A percentile compares a stretch with the other conserved stretches of the same genome.
Evolutionary conservation across 106 monocot species (phyloP).

Genomic region (Dendrobium huoshanense): DNA sequence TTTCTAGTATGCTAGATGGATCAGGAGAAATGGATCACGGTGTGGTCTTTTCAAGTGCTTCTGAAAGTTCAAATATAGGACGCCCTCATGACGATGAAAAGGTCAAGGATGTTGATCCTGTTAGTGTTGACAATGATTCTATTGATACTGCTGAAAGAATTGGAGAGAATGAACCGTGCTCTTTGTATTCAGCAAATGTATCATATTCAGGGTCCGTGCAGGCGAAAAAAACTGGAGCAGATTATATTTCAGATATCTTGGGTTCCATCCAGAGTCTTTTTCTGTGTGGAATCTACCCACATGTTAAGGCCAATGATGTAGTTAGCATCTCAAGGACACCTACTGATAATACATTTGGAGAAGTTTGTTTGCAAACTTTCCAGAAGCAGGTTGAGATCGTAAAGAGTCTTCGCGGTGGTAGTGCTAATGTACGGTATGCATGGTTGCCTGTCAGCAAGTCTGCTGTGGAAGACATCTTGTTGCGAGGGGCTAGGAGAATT

Average conservation of each 20-base stretch:
- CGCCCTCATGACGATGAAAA: conserved; percentile 11
- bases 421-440: conserved; percentile 69
- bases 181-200: not conserved
- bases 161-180: conserved; percentile 36
- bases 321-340: conserved; percentile 38
- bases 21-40: conserved; percentile 10
- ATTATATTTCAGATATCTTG: conserved; percentile 1
- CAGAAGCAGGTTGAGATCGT: conserved; percentile 33
- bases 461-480: conserved; percentile 37
- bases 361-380: conserved; percentile 28
- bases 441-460: conserved; percentile 45
- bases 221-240: conserved; percentile 7
- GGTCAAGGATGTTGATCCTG: not conserved
- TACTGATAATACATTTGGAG: conserved; percentile 16
- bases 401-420: conserved; percentile 26
- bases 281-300: conserved; percentile 27
- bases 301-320: conserved; percentile 38
- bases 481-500: conserved; percentile 24
- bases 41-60: conserved; percentile 21
- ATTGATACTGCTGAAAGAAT: conserved; percentile 18
- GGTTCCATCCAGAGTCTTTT: conserved; percentile 32
- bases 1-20: conserved; percentile 7
- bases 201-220: conserved; percentile 6
- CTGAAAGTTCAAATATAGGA: conserved; percentile 53
- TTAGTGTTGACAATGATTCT: conserved; percentile 2